phyloP scores from a whole-genome alignment of 345 rosid species.

The Nephelium lappaceum region DNA sequence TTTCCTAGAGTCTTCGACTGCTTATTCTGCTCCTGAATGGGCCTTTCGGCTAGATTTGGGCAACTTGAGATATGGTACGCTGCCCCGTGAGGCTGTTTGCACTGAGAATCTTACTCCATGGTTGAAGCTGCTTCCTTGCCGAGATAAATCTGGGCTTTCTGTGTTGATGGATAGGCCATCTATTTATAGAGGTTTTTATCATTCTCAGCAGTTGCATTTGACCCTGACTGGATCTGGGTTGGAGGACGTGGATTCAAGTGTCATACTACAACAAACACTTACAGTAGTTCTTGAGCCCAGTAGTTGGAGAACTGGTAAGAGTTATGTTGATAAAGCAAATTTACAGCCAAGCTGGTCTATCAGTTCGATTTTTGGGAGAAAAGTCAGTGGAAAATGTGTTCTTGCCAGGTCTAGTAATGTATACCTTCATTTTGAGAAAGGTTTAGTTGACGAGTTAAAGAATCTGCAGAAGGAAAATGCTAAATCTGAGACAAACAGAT shows the following conservation, averaged over 20 bases:
- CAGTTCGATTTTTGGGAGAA: conserved; percentile 82
- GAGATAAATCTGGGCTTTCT: conserved; percentile 89
- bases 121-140: conserved; percentile 96
- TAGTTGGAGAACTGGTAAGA: conserved; percentile 23
- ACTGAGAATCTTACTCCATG: conserved; percentile 98
- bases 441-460: conserved; percentile 42
- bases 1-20: conserved; percentile 77
- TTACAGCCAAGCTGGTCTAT: conserved; percentile 85
- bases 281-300: conserved; percentile 80
- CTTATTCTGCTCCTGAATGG: conserved; percentile 83
- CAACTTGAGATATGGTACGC: conserved; percentile 73
- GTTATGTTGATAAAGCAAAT: conserved; percentile 32
- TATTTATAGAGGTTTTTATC: conserved; percentile 86
- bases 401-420: conserved; percentile 77
- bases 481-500: conserved; percentile 17
- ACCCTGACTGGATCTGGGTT: conserved; percentile 37
- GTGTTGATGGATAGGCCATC: conserved; percentile 87
- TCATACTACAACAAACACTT: conserved; percentile 77
- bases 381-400: conserved; percentile 63
- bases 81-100: conserved; percentile 99
- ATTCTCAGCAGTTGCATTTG: conserved; percentile 85
- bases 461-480: conserved; percentile 36
- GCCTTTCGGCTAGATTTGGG: conserved; percentile 62
- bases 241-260: conserved; percentile 52
- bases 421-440: conserved; percentile 72